These are phyloP conservation scores for Escallonia herrerae DNA, from an alignment of 129 eudicot species.

Conservation along the genomic window DNA sequence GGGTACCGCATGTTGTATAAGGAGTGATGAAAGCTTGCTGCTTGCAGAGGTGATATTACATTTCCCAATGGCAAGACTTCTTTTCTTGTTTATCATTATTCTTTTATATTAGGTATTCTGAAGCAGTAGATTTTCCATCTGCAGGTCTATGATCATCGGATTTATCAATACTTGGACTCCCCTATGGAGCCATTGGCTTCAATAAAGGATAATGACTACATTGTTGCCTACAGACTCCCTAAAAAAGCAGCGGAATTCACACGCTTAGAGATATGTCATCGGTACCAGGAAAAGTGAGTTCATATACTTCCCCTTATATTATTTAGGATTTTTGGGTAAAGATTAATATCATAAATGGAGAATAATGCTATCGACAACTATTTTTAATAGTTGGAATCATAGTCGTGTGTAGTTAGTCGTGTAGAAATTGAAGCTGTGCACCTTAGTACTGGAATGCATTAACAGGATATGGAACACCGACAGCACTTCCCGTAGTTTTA, in stretches of 20 bases:
- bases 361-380: too few species aligned
- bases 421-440: too few species aligned
- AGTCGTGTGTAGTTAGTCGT: too few species aligned
- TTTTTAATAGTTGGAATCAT: too few species aligned
- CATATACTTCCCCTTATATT: background rate
- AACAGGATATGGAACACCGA: too few species aligned
- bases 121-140: conserved; percentile 4
- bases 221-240: conserved; percentile 84
- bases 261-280: conserved; percentile 74
- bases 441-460: too few species aligned
- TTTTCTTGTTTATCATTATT: background rate
- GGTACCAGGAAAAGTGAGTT: conserved; percentile 67
- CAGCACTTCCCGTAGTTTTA: too few species aligned
- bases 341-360: too few species aligned
- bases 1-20: conserved; percentile 64
- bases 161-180: conserved; percentile 63
- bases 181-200: conserved; percentile 58
- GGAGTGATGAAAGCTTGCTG: conserved; percentile 62
- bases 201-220: conserved; percentile 79
- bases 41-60: conserved; percentile 73
- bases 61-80: background rate
- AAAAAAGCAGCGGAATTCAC: conserved; percentile 48
- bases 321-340: background rate
- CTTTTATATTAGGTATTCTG: conserved; percentile 7
- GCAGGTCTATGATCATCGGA: conserved; percentile 70